phyloP scores from a whole-genome alignment of 441 rosid genomes.

The Syzygium syzygioides region DNA sequence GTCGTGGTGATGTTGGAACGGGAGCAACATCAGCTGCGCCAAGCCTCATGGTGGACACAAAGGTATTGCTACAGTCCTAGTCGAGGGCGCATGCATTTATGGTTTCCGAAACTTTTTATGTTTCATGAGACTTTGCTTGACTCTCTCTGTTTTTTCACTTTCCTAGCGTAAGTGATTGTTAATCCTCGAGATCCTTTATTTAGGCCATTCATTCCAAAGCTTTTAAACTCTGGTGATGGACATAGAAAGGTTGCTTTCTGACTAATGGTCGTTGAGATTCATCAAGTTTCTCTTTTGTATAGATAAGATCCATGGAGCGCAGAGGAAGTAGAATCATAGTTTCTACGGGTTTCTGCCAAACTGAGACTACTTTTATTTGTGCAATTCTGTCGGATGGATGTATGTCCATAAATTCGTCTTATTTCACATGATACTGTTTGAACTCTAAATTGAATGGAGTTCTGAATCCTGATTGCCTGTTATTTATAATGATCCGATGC shows the following conservation, averaged over 20 bases:
- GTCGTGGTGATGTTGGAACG: accelerated
- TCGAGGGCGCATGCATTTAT: not conserved
- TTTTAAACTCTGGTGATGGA: not conserved
- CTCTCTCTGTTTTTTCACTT: not conserved
- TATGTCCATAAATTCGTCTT: not conserved
- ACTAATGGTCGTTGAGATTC: not conserved
- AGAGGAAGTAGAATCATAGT: not conserved
- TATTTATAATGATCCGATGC: not conserved
- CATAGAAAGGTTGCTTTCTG: not conserved
- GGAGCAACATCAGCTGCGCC: not conserved
- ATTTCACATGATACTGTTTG: not conserved
- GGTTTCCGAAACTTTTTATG: not conserved
- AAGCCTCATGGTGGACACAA: not conserved
- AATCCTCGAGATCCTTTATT: not conserved
- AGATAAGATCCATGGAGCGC: not conserved
- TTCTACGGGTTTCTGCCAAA: not conserved
- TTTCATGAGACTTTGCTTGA: not conserved
- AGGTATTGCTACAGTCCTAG: not conserved
- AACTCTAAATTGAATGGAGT: not conserved
- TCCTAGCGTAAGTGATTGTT: not conserved
- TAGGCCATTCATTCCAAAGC: not conserved
- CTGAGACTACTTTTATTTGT: not conserved
- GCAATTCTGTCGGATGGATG: not conserved
- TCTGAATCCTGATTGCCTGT: not conserved
- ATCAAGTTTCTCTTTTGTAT: not conserved